phyloP scores from a whole-genome alignment of 2,329 filamentous ascomycete species.

The Colletotrichum cereale region DNA sequence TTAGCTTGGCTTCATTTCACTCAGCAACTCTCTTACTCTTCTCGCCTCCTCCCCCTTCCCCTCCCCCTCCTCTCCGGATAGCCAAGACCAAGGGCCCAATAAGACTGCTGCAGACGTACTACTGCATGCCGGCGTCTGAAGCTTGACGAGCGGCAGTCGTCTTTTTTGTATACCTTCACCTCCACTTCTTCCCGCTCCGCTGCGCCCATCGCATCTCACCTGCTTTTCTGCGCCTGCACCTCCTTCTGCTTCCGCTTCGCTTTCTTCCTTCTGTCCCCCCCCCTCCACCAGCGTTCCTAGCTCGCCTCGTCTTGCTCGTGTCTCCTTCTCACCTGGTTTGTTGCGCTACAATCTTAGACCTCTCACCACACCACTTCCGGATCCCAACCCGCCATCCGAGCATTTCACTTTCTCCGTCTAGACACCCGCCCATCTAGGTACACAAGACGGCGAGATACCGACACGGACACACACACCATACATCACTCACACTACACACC shows the following conservation, averaged over 20 bases:
- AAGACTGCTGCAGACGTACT: conserved; percentile 20
- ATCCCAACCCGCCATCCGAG: conserved; percentile 18
- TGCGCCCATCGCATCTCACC: conserved; percentile 8
- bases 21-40: neutral
- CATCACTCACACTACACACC: neutral
- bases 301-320: neutral
- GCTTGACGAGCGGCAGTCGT: conserved; percentile 17
- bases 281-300: neutral
- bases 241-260: neutral
- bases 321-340: neutral
- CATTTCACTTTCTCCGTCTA: conserved; percentile 9
- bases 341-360: conserved; percentile 1
- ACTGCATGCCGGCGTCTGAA: conserved; percentile 10
- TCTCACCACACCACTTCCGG: conserved; percentile 36
- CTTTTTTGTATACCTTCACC: neutral
- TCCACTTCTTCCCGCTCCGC: conserved; percentile 1
- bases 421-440: neutral
- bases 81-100: conserved; percentile 9
- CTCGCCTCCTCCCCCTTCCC: too few relatives aligned
- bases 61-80: neutral
- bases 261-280: neutral
- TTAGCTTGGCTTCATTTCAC: neutral
- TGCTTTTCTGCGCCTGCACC: conserved; percentile 6
- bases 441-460: conserved; percentile 9
- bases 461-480: neutral